Evolutionary conservation across 495 filamentous ascomycete species (phyloP).

Genomic region (Podospora tetraspora): DNA sequence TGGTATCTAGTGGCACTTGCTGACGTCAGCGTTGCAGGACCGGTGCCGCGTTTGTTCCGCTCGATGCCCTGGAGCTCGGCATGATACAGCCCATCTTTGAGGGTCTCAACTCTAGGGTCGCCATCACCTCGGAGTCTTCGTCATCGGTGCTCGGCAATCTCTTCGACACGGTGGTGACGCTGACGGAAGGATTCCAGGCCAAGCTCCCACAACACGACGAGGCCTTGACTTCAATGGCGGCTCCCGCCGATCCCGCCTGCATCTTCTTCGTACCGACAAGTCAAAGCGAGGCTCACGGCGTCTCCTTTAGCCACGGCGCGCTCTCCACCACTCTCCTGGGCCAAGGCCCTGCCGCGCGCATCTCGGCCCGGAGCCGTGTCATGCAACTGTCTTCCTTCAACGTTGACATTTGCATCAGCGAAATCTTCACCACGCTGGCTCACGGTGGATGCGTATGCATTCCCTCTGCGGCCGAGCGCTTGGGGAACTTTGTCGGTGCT

Average conservation of each 20-base stretch:
- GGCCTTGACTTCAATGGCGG: slow-evolving; percentile 34
- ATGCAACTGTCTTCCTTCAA: slow-evolving; percentile 66
- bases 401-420: slow-evolving; percentile 61
- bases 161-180: slow-evolving; percentile 32
- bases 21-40: slow-evolving; percentile 22
- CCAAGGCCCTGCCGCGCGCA: slow-evolving; percentile 46
- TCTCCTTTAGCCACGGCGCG: slow-evolving; percentile 43
- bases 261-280: slow-evolving; percentile 36
- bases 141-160: slow-evolving; percentile 32
- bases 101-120: slow-evolving; percentile 35
- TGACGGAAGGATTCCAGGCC: slow-evolving; percentile 31
- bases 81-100: slow-evolving; percentile 40
- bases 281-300: slow-evolving; percentile 30
- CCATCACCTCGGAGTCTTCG: slow-evolving; percentile 36
- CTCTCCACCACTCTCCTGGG: slow-evolving; percentile 39
- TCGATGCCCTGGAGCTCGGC: slow-evolving; percentile 37
- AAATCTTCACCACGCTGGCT: slow-evolving; percentile 61
- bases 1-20: neutral
- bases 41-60: slow-evolving; percentile 41
- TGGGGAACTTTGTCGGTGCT: slow-evolving; percentile 34
- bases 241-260: slow-evolving; percentile 39
- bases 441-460: slow-evolving; percentile 48
- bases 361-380: slow-evolving; percentile 48
- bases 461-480: slow-evolving; percentile 38
- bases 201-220: slow-evolving; percentile 22